Base-by-base conservation (phyloP, 768 basidiomycete species). In the Lyophyllum atratum region DNA sequence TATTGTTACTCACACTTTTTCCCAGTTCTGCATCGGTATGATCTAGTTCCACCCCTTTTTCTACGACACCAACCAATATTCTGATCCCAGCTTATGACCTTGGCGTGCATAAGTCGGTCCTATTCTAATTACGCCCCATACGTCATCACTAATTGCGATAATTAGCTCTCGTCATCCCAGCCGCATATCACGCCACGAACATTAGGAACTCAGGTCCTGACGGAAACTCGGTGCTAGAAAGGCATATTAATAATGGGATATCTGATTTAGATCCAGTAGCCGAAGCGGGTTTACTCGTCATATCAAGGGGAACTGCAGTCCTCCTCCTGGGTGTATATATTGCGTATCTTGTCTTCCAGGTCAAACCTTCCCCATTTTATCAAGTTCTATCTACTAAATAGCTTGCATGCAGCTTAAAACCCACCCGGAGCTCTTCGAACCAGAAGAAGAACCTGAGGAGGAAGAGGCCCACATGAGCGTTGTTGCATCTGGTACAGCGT, bases 91-190 rank as follows among this genome's bases (percentile, higher is more conserved):
- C 75, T 95, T 47, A 90, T 95, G 90, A 93, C 92, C 3, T 76
- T 96, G 55, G 82, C 92, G 3, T 90, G 89, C 69, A 90, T 93
- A 70, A 94, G 89, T 91, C 65, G 56, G 87, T 77, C 49, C 25
- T 19, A 2, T 29, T 25, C 33, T 11, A 4, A 17, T 49, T 26
- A 26, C 47, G 14, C 47, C 10, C n/a, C 60, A 42, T 24, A 28
- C 26, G 26, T 44, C 44, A n/a, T 40, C 42, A 51, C 54, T 44
- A 44, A 56, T 31, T 54, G 33, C 49, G 56, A 55, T 21, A 29
- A 21, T 46, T 58, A 79, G 89, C 93, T 39, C 83, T 97, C 37
- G 87, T 96, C 63, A 91, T 96, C 56, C 94, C 94, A 29, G 94
- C 95, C 37, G 94, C 94, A 3, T 96, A 92, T 63, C 78, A 84